Evolutionary conservation across 2,329 filamentous ascomycete species (phyloP).

Genomic region (Didymella glomerata): DNA sequence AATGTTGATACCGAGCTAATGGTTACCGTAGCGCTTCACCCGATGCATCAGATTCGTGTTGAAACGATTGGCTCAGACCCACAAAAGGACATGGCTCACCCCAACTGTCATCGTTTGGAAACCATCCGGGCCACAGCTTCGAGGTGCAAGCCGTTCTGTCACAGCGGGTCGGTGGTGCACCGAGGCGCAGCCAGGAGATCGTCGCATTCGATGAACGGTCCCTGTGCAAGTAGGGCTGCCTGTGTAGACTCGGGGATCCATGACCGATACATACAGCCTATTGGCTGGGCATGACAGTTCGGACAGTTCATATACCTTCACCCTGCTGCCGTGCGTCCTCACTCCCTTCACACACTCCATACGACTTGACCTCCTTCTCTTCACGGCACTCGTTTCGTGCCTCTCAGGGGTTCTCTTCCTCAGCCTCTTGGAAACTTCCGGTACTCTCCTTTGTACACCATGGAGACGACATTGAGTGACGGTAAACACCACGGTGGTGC

Average conservation of each 20-base stretch:
- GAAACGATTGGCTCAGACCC: neutral
- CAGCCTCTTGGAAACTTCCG: too few relatives aligned
- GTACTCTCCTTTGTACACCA: neutral
- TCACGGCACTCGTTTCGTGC: neutral
- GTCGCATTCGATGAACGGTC: neutral
- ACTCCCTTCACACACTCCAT: neutral
- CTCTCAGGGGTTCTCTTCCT: neutral
- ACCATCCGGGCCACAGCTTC: neutral
- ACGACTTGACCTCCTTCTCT: neutral
- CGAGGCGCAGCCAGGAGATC: neutral
- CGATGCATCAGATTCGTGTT: neutral
- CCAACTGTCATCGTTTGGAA: neutral
- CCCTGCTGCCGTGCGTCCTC: neutral
- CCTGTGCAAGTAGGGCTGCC: neutral
- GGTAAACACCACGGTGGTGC: neutral
- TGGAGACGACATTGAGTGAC: neutral
- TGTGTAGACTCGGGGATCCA: neutral
- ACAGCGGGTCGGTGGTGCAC: neutral
- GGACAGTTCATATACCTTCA: neutral
- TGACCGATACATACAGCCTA: neutral
- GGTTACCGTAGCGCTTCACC: neutral
- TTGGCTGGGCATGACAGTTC: neutral
- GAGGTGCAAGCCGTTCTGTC: neutral
- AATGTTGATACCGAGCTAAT: neutral
- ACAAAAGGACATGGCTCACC: neutral